Base-by-base conservation (phyloP, 2,329 filamentous ascomycete species). In the Penicillium brasilianum region DNA sequence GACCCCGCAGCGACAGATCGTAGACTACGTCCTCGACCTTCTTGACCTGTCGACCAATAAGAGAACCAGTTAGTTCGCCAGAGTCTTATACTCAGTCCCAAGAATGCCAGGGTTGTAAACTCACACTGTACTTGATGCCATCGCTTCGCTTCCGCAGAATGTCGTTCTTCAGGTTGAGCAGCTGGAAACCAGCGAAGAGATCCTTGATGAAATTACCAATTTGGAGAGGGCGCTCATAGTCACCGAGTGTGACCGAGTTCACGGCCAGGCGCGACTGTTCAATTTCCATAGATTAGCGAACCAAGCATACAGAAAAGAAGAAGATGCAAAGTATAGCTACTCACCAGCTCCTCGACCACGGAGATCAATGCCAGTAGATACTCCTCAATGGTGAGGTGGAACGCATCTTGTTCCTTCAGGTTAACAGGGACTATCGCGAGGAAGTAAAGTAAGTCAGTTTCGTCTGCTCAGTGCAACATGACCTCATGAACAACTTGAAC, bases 21-120 rank as follows among this genome's bases (percentile, higher is more conserved):
- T 99, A 99, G 54, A 98, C 94, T 13, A 99, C 93, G 74, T 98
- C 95, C 82, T 99, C 95, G 13, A 97, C 92, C 76, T 96, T 94
- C 84, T 98, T 99, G 72, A 99, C 92, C 82, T 84, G 56, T 52
- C 67, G 22, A 30, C 7, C 13, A 58, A 41, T 8, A 57, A 55
- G 48, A 32, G 6, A 58, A 54, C 59, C 52, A 18, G 10, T 57
- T 55, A 9, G 30, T 13, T 37, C 13, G 1, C 25, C 25, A 28
- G 25, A 28, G 25, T 28, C 25, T 28, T 28, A 28, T 28, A 3
- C 25, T 6, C 3, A 28, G 3, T 3, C 25, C 25, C 3, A 28
- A 28, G 3, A 28, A 28, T 28, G 3, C 25, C 13, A 11, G 14
- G 34, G 11, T 8, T 9, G 30, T 28, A 28, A 53, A 71, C 80